phyloP scores from a whole-genome alignment of 495 filamentous ascomycete species.

The Aspergillus affinis region DNA sequence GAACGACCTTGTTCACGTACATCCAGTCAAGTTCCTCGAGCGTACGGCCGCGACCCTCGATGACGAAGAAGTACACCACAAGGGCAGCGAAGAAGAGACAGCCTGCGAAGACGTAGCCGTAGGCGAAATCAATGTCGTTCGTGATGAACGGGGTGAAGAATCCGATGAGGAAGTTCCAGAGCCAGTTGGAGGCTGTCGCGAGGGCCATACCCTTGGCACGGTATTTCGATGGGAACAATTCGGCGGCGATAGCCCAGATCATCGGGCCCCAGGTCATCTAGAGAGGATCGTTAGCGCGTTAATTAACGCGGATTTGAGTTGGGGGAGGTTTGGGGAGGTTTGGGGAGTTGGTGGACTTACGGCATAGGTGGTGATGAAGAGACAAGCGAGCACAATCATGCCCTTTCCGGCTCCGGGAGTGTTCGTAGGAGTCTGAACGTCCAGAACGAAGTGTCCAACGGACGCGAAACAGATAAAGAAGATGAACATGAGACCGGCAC shows the following conservation, averaged over 20 bases:
- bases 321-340: too few species aligned
- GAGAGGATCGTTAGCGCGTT: too few species aligned
- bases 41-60: slow-evolving; percentile 61
- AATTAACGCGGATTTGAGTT: too few species aligned
- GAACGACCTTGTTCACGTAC: slow-evolving; percentile 65
- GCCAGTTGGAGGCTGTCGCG: slow-evolving; percentile 78
- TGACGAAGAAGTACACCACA: slow-evolving; percentile 71
- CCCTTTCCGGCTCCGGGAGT: slow-evolving; percentile 65
- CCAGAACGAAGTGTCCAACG: slow-evolving; percentile 64
- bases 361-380: slow-evolving; percentile 57
- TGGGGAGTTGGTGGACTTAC: slow-evolving; percentile 26
- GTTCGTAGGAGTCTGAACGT: slow-evolving; percentile 50
- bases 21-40: slow-evolving; percentile 80
- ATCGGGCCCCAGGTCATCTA: slow-evolving; percentile 71
- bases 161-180: slow-evolving; percentile 80
- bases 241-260: slow-evolving; percentile 73
- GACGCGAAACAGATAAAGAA: slow-evolving; percentile 72
- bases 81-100: slow-evolving; percentile 59
- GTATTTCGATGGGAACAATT: slow-evolving; percentile 76
- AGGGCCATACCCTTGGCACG: slow-evolving; percentile 72
- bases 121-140: slow-evolving; percentile 62
- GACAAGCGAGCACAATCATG: slow-evolving; percentile 71
- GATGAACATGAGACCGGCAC: slow-evolving; percentile 66
- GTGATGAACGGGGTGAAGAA: slow-evolving; percentile 79
- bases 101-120: slow-evolving; percentile 75